Conservation (phyloP, 495 filamentous ascomycete genomes). For the Xylaria cubensis region DNA sequence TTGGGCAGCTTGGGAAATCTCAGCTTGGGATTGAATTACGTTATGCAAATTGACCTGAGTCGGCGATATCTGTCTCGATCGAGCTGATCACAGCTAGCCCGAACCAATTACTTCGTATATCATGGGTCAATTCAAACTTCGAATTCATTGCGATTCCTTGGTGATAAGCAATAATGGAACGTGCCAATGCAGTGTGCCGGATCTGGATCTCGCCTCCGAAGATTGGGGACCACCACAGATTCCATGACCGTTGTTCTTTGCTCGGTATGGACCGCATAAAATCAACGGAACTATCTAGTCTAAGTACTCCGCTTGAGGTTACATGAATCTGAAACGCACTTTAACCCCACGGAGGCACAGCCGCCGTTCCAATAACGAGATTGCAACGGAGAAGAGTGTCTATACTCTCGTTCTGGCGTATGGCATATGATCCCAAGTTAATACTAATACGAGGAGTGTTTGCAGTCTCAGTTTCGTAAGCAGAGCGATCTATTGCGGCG, state of each 20-base stretch:
- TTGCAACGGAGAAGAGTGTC: background rate
- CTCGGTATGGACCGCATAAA: background rate
- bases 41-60: background rate
- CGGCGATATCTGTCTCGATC: background rate
- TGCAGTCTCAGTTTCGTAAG: background rate
- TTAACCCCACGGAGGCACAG: constrained; percentile 19
- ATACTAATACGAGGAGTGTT: background rate
- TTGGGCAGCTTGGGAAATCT: background rate
- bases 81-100: background rate
- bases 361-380: constrained; percentile 11
- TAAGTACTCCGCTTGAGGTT: constrained; percentile 4
- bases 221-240: background rate
- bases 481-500: background rate
- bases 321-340: constrained; percentile 3
- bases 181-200: background rate
- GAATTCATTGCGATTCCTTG: background rate
- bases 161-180: background rate
- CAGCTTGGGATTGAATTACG: background rate
- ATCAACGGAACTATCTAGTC: background rate
- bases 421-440: background rate
- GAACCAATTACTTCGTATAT: background rate
- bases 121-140: background rate
- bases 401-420: background rate
- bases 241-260: background rate
- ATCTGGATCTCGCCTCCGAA: background rate